Conservation (phyloP, 108 stramenopile genomes). For the Nitzschia sp. region DNA sequence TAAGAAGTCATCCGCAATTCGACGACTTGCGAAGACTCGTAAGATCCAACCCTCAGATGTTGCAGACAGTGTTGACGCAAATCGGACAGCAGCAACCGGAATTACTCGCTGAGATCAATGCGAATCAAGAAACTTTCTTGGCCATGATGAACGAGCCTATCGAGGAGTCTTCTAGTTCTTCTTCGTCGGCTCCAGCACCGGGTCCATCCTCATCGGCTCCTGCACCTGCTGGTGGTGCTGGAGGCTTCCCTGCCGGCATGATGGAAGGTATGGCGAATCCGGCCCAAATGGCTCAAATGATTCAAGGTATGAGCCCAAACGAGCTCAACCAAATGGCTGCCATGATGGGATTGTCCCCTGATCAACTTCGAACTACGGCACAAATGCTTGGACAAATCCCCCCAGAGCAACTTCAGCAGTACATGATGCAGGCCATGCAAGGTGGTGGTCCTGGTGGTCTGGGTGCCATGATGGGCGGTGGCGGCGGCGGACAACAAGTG, state of each 20-base stretch:
- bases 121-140: conserved; percentile 92
- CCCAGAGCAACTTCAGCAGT: conserved; percentile 90
- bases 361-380: conserved; percentile 88
- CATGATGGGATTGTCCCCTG: conserved; percentile 91
- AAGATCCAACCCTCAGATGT: conserved; percentile 88
- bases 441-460: conserved; percentile 48
- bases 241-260: conserved; percentile 55
- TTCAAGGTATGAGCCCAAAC: conserved; percentile 82
- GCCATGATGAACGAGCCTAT: conserved; percentile 98
- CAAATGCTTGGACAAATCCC: conserved; percentile 93
- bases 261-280: conserved; percentile 80
- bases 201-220: conserved; percentile 34
- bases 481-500: conserved; percentile 54
- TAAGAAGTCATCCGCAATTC: conserved; percentile 95
- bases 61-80: conserved; percentile 86
- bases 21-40: conserved; percentile 89
- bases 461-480: conserved; percentile 57
- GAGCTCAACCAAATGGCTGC: conserved; percentile 90
- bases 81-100: conserved; percentile 94
- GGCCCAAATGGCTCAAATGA: conserved; percentile 85
- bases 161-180: conserved; percentile 45
- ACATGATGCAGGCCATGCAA: conserved; percentile 83
- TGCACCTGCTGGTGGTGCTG: conserved; percentile 30
- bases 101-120: conserved; percentile 89
- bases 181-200: conserved; percentile 32